Percentiles rank a stretch among this genome's conserved stretches.
phyloP scores from a whole-genome alignment of 305 asterid species.

The Fraxinus platypoda region DNA sequence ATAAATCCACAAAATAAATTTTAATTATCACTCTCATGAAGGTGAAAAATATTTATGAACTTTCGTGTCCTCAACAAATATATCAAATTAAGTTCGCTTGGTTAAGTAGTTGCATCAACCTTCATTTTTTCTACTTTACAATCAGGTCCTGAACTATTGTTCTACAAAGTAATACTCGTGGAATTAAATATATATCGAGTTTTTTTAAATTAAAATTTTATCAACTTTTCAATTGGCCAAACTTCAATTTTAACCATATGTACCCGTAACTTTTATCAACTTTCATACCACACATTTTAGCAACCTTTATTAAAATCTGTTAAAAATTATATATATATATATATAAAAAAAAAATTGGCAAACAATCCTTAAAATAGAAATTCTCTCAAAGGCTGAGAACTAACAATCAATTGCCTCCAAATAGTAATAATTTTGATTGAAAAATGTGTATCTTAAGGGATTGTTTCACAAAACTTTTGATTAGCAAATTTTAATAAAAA shows the following conservation, averaged over 20 bases:
- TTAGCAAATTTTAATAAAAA: too few relatives aligned
- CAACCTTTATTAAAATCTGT: not conserved
- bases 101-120: not conserved
- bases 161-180: not conserved
- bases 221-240: too few relatives aligned
- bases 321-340: too few relatives aligned
- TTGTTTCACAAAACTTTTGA: not conserved
- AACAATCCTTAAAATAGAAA: not conserved
- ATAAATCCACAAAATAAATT: not conserved
- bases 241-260: too few relatives aligned
- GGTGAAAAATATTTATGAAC: too few relatives aligned
- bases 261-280: too few relatives aligned
- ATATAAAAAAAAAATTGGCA: not conserved
- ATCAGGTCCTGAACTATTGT: not conserved
- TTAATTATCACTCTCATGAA: not conserved
- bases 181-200: not conserved
- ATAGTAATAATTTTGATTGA: not conserved
- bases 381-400: not conserved
- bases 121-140: not conserved
- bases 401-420: not conserved
- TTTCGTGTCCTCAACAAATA: too few relatives aligned
- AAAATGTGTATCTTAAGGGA: not conserved
- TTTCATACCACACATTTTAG: too few relatives aligned
- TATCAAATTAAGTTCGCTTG: too few relatives aligned
- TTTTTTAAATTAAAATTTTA: too few relatives aligned